Evolutionary conservation across 2,329 filamentous ascomycete genomes (phyloP), one percentile per base, ranked within the genome.

Genomic region (Cladosporium sp.): DNA sequence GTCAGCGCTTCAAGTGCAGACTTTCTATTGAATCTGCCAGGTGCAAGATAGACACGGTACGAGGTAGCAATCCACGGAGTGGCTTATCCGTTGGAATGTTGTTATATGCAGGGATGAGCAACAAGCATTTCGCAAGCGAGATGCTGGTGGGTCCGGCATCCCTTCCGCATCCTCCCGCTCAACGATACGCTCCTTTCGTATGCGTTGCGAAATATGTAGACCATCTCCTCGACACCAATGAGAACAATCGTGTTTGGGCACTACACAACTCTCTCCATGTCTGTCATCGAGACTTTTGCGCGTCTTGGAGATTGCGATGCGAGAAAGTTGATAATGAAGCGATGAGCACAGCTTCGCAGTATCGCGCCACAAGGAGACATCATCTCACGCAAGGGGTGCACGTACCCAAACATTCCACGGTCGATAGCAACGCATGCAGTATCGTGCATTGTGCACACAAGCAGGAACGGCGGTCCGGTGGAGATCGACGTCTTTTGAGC

Each of bases 61-160:
- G 28, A 44, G 41, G 4, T 11, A 21, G 2, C n/a, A 12, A 47
- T 12, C 4, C 10, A 47, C 24, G 24, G 12, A 54, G 28, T 28
- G 49, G 49, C 30, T 55, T 14, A 32, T 34, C 15, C 18, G 10
- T 12, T n/a, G 26, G 30, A 55, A 55, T 55, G 57, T 5, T 26
- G 36, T 44, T 59, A 59, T 44, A 18, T 24, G 21, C 57, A 59
- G 57, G 57, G 57, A 59, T 44, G n/a, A 12, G 18, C 18, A 55
- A 21, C 32, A 55, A 32, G 26, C 26, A 55, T 32, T n/a, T n/a
- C 32, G 28, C 52, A 47, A 59, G 34, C 57, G 57, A 59, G 14
- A 59, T 59, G 24, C 8, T 41, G 57, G 36, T 41, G 57, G 38
- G 36, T 44, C 26, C 57, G 38, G 36, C 36, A 28, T 44, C 26